Base-by-base conservation (phyloP, 805 yeast species). In the Nakazawaea pomicola region DNA sequence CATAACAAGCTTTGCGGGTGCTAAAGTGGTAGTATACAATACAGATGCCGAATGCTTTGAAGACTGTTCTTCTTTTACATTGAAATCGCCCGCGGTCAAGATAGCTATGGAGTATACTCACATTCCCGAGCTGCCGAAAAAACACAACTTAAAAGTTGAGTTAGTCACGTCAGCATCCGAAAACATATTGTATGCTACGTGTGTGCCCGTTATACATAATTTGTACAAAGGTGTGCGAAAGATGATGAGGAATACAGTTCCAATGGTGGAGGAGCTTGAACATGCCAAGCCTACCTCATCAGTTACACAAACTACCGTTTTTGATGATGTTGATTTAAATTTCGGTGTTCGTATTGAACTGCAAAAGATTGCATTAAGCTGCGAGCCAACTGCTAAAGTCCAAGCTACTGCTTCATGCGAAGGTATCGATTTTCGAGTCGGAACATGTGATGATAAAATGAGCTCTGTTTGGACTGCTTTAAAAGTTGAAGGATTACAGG, bases 361-460 rank as follows among this genome's bases (percentile, higher is more conserved):
- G 25, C 99, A 93, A 56, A 75, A 74, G 33, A 56, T 93, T 17
- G 74, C 83, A 2, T 65, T 93, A 40, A 84, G 95, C 49, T 93
- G 99, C 69, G 91, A 86, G 46, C 99, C 99, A 1, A 81, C 81
- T 14, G 98, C 98, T 0, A 88, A 86, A 55, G 93, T 93, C 2
- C 89, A 88, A 29, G 95, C 97, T 0, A 76, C 83, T 27, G 80
- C 88, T 12, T 83, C 88, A 6, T 72, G 82, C 17, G 83, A 79
- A 16, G 80, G 83, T 0, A 73, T 87, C n/a, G 74, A 70, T 17
- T 49, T 87, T 27, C 75, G 76, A 37, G 48, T 83, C 7, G 73
- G 74, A 31, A 67, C 86, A 1, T 72, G 75, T 33, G 66, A 65
- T 7, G 52, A 56, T n/a, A 62, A 64, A 36, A n/a, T n/a, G n/a